phyloP scores from a whole-genome alignment of 2,329 filamentous ascomycete genomes.

The Colletotrichum sansevieriae region DNA sequence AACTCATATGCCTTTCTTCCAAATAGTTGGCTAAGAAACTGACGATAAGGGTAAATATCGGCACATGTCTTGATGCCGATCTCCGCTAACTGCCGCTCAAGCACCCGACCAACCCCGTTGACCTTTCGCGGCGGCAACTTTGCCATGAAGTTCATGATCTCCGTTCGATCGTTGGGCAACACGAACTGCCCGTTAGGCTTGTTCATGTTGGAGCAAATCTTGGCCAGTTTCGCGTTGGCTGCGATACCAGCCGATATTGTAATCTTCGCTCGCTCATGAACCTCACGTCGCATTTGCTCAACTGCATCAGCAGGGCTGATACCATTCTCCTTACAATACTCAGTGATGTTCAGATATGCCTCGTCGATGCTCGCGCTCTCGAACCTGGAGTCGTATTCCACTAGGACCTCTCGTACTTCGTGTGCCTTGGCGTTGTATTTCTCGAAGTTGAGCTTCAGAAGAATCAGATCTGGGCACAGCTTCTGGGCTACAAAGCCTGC shows the following conservation, averaged over 20 bases:
- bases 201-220: constrained; percentile 95
- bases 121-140: constrained; percentile 89
- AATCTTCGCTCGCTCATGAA: constrained; percentile 81
- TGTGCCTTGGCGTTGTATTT: constrained; percentile 93
- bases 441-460: constrained; percentile 86
- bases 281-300: constrained; percentile 80
- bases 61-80: constrained; percentile 91
- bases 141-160: constrained; percentile 89
- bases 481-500: constrained; percentile 95
- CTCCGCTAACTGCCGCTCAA: constrained; percentile 90
- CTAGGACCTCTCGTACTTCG: constrained; percentile 85
- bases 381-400: constrained; percentile 89
- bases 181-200: constrained; percentile 95
- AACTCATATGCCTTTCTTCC: constrained; percentile 94
- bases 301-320: constrained; percentile 81
- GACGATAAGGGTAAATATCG: constrained; percentile 84
- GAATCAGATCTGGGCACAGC: constrained; percentile 86
- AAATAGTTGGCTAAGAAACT: constrained; percentile 82
- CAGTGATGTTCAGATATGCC: constrained; percentile 94
- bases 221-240: constrained; percentile 91
- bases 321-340: constrained; percentile 79
- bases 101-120: constrained; percentile 93
- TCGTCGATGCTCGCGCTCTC: constrained; percentile 97
- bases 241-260: constrained; percentile 96
- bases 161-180: constrained; percentile 77